A percentile compares a stretch with the other conserved stretches of the same genome.
These are phyloP conservation scores for Exophiala bonariae DNA, from an alignment of 2,329 filamentous ascomycete species.

Conservation along the genomic window DNA sequence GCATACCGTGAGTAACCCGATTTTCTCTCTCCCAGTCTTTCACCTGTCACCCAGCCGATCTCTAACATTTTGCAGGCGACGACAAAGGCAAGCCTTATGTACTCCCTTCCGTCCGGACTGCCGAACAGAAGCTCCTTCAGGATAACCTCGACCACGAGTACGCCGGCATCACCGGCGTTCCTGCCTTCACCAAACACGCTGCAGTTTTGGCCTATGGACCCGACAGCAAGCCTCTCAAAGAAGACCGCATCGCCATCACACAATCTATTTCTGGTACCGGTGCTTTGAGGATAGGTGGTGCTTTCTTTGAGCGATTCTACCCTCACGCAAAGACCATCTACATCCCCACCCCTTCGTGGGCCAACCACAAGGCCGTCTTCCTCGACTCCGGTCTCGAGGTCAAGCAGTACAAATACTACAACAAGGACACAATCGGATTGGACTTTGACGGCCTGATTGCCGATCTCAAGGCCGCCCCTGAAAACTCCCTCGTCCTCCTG, in stretches of 20 bases:
- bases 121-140: constrained; percentile 82
- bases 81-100: constrained; percentile 98
- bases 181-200: constrained; percentile 89
- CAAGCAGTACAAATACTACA: constrained; percentile 97
- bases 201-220: constrained; percentile 86
- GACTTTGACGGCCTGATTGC: constrained; percentile 93
- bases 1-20: constrained; percentile 79
- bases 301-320: constrained; percentile 90
- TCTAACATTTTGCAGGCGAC: constrained; percentile 53
- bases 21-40: not conserved
- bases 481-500: constrained; percentile 85
- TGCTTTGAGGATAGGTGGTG: constrained; percentile 89
- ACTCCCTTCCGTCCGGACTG: constrained; percentile 85
- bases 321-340: constrained; percentile 92
- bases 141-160: constrained; percentile 65
- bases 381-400: constrained; percentile 87
- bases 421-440: constrained; percentile 96
- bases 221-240: constrained; percentile 72
- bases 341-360: constrained; percentile 95
- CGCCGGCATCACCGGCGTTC: constrained; percentile 84
- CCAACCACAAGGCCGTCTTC: constrained; percentile 97
- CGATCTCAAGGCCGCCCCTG: constrained; percentile 85
- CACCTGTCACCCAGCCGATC: not conserved
- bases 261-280: constrained; percentile 98
- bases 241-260: constrained; percentile 81